Conservation (phyloP, 768 basidiomycete species). For the Boletus vermiculosoides region DNA sequence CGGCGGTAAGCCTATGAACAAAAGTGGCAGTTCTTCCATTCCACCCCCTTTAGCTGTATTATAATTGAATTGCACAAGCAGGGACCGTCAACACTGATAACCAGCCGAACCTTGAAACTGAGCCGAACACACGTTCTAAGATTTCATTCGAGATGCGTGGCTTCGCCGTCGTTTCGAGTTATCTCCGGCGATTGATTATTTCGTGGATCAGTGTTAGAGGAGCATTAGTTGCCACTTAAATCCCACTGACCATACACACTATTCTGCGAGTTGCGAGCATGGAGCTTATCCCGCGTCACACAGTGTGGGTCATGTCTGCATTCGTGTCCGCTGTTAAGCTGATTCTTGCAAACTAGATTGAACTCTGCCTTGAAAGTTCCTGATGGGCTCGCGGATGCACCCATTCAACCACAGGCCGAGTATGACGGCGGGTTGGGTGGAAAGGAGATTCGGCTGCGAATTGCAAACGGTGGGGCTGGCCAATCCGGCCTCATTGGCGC, state of each 20-base stretch:
- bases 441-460: conserved; percentile 40
- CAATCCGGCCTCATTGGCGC: conserved; percentile 49
- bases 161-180: not conserved
- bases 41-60: not conserved
- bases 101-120: not conserved
- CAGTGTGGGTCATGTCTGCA: conserved; percentile 1
- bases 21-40: conserved; percentile 6
- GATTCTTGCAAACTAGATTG: conserved; percentile 1
- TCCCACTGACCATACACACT: not conserved
- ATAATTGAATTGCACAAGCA: conserved; percentile 1
- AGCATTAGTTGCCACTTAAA: not conserved
- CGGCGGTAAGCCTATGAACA: not conserved
- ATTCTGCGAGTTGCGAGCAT: not conserved
- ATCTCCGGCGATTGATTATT: not conserved
- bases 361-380: not conserved
- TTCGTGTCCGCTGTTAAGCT: not conserved
- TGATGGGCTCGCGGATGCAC: conserved; percentile 1
- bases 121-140: not conserved
- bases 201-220: not conserved
- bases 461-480: conserved; percentile 52
- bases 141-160: not conserved
- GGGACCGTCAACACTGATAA: not conserved
- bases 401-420: conserved; percentile 23
- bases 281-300: not conserved
- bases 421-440: conserved; percentile 43